phyloP scores from a whole-genome alignment of 2,329 filamentous ascomycete genomes.

The Cladosporium oxysporum region DNA sequence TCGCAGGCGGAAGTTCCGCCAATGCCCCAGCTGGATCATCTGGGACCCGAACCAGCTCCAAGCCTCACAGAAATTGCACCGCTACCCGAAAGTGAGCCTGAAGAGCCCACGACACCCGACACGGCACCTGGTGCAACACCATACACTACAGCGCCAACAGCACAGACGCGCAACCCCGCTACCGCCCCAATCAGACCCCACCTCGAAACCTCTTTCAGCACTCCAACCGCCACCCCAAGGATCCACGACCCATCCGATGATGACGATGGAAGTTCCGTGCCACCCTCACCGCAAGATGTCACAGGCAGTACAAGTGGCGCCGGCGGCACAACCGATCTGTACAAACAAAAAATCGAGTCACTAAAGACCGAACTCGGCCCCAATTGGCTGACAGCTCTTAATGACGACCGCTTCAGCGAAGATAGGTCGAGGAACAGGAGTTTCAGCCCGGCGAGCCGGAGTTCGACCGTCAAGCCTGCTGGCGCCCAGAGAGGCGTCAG shows the following conservation, averaged over 20 bases:
- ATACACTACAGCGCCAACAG: conserved; percentile 29
- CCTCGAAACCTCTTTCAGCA: conserved; percentile 33
- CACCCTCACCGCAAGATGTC: conserved; percentile 30
- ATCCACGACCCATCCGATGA: conserved; percentile 35
- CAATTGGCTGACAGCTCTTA: conserved; percentile 82
- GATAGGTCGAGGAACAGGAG: conserved; percentile 26
- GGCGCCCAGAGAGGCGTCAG: conserved; percentile 32
- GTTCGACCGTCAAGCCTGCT: conserved; percentile 29
- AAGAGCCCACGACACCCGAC: conserved; percentile 29
- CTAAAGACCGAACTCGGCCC: conserved; percentile 82
- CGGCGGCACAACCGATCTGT: conserved; percentile 43
- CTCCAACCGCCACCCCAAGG: conserved; percentile 30
- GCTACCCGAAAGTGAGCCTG: conserved; percentile 30
- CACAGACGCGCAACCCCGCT: conserved; percentile 22
- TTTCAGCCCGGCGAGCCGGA: conserved; percentile 33
- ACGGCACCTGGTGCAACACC: conserved; percentile 14
- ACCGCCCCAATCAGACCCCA: conserved; percentile 27
- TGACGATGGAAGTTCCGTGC: conserved; percentile 31
- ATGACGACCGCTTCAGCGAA: conserved; percentile 66
- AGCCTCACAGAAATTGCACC: conserved; percentile 34
- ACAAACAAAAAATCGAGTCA: conserved; percentile 84
- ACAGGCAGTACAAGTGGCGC: conserved; percentile 24
- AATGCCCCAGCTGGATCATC: conserved; percentile 23
- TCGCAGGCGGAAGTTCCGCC: conserved; percentile 45
- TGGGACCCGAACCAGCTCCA: conserved; percentile 26